Conservation (phyloP, 2,329 filamentous ascomycete genomes). For the Coccinonectria pachysandricola region DNA sequence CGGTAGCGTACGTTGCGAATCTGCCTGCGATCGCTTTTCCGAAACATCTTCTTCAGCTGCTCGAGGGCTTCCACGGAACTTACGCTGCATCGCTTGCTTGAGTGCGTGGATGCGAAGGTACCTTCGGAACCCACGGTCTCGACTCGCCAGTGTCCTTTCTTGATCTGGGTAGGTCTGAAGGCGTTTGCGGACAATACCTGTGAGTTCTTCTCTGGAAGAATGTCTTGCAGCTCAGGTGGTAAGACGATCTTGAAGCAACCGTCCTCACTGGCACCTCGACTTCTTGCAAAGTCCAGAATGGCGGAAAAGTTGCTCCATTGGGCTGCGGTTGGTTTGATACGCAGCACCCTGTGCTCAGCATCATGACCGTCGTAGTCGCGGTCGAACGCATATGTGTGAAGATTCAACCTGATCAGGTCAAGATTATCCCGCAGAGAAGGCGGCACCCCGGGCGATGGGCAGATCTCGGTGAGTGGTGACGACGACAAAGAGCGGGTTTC, state of each 20-base stretch:
- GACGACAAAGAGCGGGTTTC: too few species aligned
- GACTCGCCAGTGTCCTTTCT: constrained; percentile 27
- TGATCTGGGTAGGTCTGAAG: constrained; percentile 25
- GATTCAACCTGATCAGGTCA: constrained; percentile 15
- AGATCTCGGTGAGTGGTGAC: too few species aligned
- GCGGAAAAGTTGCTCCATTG: constrained; percentile 29
- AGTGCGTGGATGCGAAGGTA: constrained; percentile 19
- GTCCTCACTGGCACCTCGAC: constrained; percentile 21
- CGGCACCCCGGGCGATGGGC: too few species aligned
- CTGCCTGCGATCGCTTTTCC: constrained; percentile 25
- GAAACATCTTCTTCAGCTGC: constrained; percentile 25
- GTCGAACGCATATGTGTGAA: constrained; percentile 14
- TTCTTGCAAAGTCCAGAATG: constrained; percentile 23
- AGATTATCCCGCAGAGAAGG: too few species aligned
- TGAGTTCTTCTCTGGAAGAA: constrained; percentile 22
- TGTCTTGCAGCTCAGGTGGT: constrained; percentile 20
- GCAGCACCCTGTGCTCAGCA: constrained; percentile 22
- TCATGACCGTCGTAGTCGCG: constrained; percentile 23
- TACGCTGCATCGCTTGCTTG: constrained; percentile 15
- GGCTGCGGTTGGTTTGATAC: constrained; percentile 23
- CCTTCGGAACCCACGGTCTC: constrained; percentile 25
- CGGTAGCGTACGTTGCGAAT: constrained; percentile 28
- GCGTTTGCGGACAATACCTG: constrained; percentile 25
- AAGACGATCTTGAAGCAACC: constrained; percentile 30
- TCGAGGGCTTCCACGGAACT: constrained; percentile 21